A percentile compares a stretch with the other conserved stretches of the same genome.
These are phyloP conservation scores for Elongisporangium anandrum DNA, from an alignment of 352 stramenopile species.

Conservation along the genomic window DNA sequence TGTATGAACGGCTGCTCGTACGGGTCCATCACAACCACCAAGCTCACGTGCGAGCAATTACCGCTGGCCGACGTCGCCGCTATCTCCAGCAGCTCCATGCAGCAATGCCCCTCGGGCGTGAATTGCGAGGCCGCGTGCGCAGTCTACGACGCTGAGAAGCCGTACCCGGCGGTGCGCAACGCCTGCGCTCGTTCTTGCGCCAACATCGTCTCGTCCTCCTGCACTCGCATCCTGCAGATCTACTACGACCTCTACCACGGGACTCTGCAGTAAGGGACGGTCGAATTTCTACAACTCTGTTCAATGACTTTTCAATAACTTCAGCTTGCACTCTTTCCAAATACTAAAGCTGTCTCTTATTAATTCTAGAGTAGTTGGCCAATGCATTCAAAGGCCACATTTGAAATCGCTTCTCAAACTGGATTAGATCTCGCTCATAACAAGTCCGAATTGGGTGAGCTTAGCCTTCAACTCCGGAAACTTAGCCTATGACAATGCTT, in stretches of 20 bases:
- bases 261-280: slow-evolving; percentile 13
- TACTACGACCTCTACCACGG: slow-evolving; percentile 45
- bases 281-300: no score
- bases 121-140: slow-evolving; percentile 54
- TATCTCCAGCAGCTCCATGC: slow-evolving; percentile 13
- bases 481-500: no score
- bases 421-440: no score
- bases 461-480: no score
- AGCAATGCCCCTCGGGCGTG: slow-evolving; percentile 48
- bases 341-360: no score
- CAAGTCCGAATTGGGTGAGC: no score
- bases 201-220: slow-evolving; percentile 57
- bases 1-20: slow-evolving; percentile 81
- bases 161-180: slow-evolving; percentile 40
- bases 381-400: no score
- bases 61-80: slow-evolving; percentile 16
- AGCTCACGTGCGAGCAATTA: slow-evolving; percentile 52
- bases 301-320: no score
- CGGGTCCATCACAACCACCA: slow-evolving; percentile 65
- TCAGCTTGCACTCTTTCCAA: no score
- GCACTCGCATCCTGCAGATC: slow-evolving; percentile 61
- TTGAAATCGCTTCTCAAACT: no score
- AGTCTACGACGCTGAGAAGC: slow-evolving; percentile 51
- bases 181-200: slow-evolving; percentile 52
- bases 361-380: no score